Evolutionary conservation across 2,329 filamentous ascomycete species (phyloP), one percentile per base, ranked within the genome.

Genomic region (Aspergillus ochraceus): DNA sequence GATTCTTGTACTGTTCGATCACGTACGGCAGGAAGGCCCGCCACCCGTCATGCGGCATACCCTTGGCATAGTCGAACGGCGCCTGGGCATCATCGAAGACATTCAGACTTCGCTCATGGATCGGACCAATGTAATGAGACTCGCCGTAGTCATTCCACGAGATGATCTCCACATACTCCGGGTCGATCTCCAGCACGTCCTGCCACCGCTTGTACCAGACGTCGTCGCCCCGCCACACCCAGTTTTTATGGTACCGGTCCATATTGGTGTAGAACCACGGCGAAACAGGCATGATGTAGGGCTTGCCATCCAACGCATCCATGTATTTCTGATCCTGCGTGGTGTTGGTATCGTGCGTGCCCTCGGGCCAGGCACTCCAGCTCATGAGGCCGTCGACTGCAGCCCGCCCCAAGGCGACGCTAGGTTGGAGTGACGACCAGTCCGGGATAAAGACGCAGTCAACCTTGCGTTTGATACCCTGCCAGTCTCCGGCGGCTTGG

Each of bases 91-190:
- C 51, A 1, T 26, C 24, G 14, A 69, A 63, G 6, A 64, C 65
- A 2, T 80, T 79, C 9, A 83, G 77, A 46, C 79, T 77, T 3
- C 79, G 75, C 4, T 79, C 70, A 49, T 74, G 68, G 50, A 84
- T 68, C 0, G 83, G 81, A 5, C 80, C 80, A 61, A 86, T 83
- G 68, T 87, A 86, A 69, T 85, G 84, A 2, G 83, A 84, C 71
- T 87, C 85, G 52, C 85, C 84, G 64, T 79, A 87, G 70, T 87
- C 85, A 64, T 87, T 87, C 84, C 84, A 87, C 9, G 83, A 83
- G 45, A 86, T 78, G 54, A 86, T 83, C 70, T 82, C 77, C 39
- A 87, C 79, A 51, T 81, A 83, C 24, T 81, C 77, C 0, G 85
- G 84, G 57, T 79, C 68, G 0, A 86, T 59, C 1, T 79, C 73